phyloP scores from a whole-genome alignment of 139 green algal genomes.

The Ettlia oleoabundans region DNA sequence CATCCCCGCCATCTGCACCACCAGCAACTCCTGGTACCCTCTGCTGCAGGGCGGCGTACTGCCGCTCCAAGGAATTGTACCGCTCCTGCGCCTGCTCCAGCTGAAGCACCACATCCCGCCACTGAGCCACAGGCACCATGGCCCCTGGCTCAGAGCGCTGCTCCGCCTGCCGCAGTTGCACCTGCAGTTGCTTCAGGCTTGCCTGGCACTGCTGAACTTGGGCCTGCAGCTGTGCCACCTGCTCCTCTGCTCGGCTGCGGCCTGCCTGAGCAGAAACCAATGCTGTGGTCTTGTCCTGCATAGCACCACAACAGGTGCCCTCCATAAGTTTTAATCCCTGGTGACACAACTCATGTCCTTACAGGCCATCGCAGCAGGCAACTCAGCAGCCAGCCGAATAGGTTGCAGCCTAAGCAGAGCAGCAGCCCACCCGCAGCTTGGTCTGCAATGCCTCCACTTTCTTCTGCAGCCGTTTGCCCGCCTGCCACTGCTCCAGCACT shows the following conservation, averaged over 20 bases:
- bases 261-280: conserved; percentile 52
- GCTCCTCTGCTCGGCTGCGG: conserved; percentile 43
- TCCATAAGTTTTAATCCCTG: too few species aligned
- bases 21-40: background rate
- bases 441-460: conserved; percentile 62
- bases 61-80: conserved; percentile 29
- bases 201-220: conserved; percentile 54
- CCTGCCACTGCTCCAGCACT: conserved; percentile 70
- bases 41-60: conserved; percentile 44
- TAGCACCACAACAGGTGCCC: background rate
- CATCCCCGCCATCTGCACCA: background rate
- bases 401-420: conserved; percentile 5
- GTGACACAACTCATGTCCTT: too few species aligned
- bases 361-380: too few species aligned
- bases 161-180: conserved; percentile 38
- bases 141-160: conserved; percentile 18
- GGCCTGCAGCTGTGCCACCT: conserved; percentile 36
- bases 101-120: conserved; percentile 55
- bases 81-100: conserved; percentile 42
- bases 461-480: conserved; percentile 76
- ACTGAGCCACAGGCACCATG: conserved; percentile 30
- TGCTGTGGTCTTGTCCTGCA: conserved; percentile 62
- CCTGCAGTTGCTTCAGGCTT: conserved; percentile 46
- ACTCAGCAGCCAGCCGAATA: background rate
- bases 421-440: conserved; percentile 47